A percentile compares a stretch with the other conserved stretches of the same genome.
phyloP scores from a whole-genome alignment of 1,139 yeast genomes.

The Geotrichum carabidarum region DNA sequence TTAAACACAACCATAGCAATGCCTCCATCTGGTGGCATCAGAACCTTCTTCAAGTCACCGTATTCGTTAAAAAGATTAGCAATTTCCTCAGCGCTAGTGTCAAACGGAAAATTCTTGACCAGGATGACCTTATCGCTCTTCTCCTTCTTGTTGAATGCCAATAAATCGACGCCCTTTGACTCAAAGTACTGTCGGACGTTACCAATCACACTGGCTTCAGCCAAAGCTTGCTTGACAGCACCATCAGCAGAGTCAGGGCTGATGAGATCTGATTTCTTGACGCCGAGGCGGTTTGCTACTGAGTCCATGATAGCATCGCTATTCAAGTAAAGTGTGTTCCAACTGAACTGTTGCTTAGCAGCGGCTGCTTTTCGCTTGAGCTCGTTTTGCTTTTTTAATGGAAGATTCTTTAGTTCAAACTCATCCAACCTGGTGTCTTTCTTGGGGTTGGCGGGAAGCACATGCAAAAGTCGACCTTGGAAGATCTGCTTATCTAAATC shows the following conservation, averaged over 20 bases:
- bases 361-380: conserved; percentile 81
- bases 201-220: conserved; percentile 93
- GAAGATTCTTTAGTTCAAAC: conserved; percentile 82
- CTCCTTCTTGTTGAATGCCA: conserved; percentile 64
- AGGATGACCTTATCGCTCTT: conserved; percentile 77
- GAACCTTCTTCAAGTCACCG: conserved; percentile 72
- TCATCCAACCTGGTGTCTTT: conserved; percentile 72
- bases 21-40: conserved; percentile 97
- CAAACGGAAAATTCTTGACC: conserved; percentile 85
- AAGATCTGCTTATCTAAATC: conserved; percentile 80
- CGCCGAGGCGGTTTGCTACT: conserved; percentile 79
- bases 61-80: conserved; percentile 73
- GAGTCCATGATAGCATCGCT: conserved; percentile 88
- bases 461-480: conserved; percentile 90
- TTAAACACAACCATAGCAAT: conserved; percentile 92
- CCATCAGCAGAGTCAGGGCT: conserved; percentile 84
- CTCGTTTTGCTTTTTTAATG: conserved; percentile 85
- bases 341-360: conserved; percentile 75
- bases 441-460: conserved; percentile 78
- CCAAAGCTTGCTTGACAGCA: conserved; percentile 96
- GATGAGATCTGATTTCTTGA: conserved; percentile 73
- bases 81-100: conserved; percentile 73
- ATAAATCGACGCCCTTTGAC: conserved; percentile 74
- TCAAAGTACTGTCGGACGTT: conserved; percentile 87
- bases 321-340: conserved; percentile 92